A percentile compares a stretch with the other conserved stretches of the same genome.
Conservation (phyloP, 305 asterid genomes). For the Lippia alba region DNA sequence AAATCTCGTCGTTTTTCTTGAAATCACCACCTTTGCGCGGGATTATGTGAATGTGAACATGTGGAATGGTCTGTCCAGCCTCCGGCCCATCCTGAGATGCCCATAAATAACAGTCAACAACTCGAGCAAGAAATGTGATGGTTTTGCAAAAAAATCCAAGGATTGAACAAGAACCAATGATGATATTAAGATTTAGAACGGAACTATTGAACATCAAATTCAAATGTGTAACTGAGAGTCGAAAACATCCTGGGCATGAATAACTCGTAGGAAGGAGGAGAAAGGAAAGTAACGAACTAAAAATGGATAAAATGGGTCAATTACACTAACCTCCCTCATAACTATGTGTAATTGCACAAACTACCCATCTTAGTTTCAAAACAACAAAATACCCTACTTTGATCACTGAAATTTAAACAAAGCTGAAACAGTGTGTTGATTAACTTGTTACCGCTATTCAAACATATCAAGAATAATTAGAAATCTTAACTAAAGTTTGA, state of each 20-base stretch:
- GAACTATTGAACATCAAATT: conserved; percentile 1
- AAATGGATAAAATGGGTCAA: too few relatives aligned
- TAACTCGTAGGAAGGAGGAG: too few relatives aligned
- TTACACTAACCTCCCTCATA: neutral
- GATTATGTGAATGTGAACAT: conserved; percentile 88
- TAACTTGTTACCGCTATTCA: too few relatives aligned
- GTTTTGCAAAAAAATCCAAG: neutral
- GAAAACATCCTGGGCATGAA: too few relatives aligned
- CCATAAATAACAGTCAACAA: conserved; percentile 20
- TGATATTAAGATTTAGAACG: neutral
- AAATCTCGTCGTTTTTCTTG: conserved; percentile 89
- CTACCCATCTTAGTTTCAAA: too few relatives aligned
- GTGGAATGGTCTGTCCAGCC: conserved; percentile 95
- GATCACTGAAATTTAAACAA: too few relatives aligned
- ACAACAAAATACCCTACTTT: too few relatives aligned
- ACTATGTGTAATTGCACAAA: too few relatives aligned
- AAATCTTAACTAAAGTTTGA: too few relatives aligned
- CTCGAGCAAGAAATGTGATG: conserved; percentile 7
- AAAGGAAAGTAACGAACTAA: too few relatives aligned
- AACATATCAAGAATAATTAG: too few relatives aligned
- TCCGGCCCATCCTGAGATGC: conserved; percentile 84
- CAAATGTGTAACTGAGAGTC: neutral
- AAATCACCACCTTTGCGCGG: conserved; percentile 88
- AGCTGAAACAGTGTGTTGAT: too few relatives aligned
- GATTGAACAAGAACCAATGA: neutral